Percentiles rank a stretch among this genome's conserved stretches.
Evolutionary conservation across 2,329 filamentous ascomycete genomes (phyloP).

Genomic region (Calonectria multiphialidica): DNA sequence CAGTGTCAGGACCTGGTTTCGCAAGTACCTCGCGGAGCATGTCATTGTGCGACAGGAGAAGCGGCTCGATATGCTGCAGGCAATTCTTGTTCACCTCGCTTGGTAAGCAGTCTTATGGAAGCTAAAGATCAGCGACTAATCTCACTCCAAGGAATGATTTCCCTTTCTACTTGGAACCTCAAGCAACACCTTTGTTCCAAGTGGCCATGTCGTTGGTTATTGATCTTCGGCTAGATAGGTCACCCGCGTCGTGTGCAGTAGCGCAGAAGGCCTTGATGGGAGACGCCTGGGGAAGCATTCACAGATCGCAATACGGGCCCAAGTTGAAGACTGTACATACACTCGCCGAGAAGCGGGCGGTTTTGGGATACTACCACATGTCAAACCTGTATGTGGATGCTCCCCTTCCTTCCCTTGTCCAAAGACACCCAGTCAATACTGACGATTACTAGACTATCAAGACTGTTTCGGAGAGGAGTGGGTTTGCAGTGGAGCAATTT

Average conservation of each 20-base stretch:
- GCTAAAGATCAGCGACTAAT: neutral
- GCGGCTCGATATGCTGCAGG: constrained; percentile 52
- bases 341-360: constrained; percentile 53
- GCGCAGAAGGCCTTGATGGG: constrained; percentile 46
- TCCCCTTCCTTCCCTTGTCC: neutral
- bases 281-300: constrained; percentile 46
- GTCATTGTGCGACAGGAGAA: constrained; percentile 53
- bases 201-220: constrained; percentile 52
- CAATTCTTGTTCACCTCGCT: constrained; percentile 51
- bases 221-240: constrained; percentile 52
- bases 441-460: constrained; percentile 33
- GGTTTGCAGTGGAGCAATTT: constrained; percentile 49
- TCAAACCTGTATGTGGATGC: constrained; percentile 45
- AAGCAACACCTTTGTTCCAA: constrained; percentile 53
- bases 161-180: constrained; percentile 52
- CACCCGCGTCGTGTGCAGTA: constrained; percentile 36
- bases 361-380: constrained; percentile 55
- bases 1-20: constrained; percentile 51
- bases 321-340: constrained; percentile 40
- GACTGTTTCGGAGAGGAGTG: constrained; percentile 48
- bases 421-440: neutral
- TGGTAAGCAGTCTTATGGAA: constrained; percentile 46
- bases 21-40: constrained; percentile 51
- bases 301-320: constrained; percentile 23
- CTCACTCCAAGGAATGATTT: constrained; percentile 50